Evolutionary conservation across 495 filamentous ascomycete species (phyloP).

Genomic region (Hypoxylon subgilvum): DNA sequence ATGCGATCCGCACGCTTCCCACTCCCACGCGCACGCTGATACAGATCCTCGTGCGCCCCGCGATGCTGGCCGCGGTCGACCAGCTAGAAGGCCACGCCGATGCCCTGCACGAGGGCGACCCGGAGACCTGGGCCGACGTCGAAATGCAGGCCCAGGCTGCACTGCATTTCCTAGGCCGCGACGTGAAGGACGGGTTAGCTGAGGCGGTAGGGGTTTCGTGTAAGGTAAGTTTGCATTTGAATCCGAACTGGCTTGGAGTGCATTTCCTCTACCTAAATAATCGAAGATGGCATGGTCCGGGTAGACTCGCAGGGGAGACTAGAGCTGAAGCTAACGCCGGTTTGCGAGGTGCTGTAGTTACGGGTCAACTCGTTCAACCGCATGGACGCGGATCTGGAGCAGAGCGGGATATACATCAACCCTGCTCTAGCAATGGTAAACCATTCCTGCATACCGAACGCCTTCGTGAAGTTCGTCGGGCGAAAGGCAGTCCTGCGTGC

Average conservation of each 20-base stretch:
- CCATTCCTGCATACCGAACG: conserved; percentile 61
- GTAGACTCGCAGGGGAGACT: too few relatives aligned
- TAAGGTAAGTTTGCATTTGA: conserved; percentile 44
- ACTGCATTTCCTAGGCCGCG: conserved; percentile 46
- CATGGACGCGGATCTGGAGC: conserved; percentile 46
- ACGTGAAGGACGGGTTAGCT: conserved; percentile 30
- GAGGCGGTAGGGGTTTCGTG: conserved; percentile 48
- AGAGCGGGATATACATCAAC: conserved; percentile 52
- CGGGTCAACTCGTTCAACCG: conserved; percentile 57
- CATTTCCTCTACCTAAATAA: too few relatives aligned
- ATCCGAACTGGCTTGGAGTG: too few relatives aligned
- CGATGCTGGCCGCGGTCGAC: conserved; percentile 35
- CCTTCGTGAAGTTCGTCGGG: conserved; percentile 53
- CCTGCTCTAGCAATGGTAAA: conserved; percentile 56
- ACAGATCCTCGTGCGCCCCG: conserved; percentile 49
- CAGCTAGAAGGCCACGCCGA: conserved; percentile 49
- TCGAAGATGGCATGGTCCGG: too few relatives aligned
- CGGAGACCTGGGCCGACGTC: conserved; percentile 44
- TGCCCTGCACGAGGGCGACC: conserved; percentile 25
- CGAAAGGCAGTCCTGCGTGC: conserved; percentile 51
- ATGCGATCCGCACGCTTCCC: conserved; percentile 45
- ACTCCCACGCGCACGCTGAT: conserved; percentile 54
- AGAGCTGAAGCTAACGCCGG: too few relatives aligned
- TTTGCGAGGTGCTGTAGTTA: too few relatives aligned
- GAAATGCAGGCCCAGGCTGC: conserved; percentile 55